Conservation (phyloP, 2,329 filamentous ascomycete genomes). For the Trichoderma hamatum region DNA sequence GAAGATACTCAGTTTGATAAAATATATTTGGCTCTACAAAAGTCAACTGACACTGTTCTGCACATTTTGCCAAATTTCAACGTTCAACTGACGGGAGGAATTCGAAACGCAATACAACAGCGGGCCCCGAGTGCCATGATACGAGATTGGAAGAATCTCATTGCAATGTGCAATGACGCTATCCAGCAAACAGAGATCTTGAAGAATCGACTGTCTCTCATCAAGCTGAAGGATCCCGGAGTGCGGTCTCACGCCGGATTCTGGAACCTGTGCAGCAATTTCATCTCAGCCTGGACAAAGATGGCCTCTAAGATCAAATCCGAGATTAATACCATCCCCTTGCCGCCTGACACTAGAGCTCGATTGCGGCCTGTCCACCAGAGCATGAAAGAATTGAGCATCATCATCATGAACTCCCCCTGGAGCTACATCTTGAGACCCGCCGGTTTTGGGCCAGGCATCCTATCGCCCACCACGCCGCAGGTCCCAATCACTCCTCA, state of each 20-base stretch:
- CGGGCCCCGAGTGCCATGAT: constrained; percentile 62
- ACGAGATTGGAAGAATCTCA: constrained; percentile 69
- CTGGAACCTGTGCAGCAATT: constrained; percentile 74
- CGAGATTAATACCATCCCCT: constrained; percentile 53
- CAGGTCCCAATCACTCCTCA: constrained; percentile 77
- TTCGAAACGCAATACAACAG: constrained; percentile 65
- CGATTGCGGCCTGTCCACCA: constrained; percentile 81
- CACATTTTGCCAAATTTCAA: constrained; percentile 71
- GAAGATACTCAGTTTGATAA: constrained; percentile 82
- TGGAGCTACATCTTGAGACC: constrained; percentile 53
- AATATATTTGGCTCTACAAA: constrained; percentile 76
- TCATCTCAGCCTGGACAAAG: constrained; percentile 70
- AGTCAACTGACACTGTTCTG: constrained; percentile 73
- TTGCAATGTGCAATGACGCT: constrained; percentile 70
- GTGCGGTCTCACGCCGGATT: constrained; percentile 65
- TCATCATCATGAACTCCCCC: constrained; percentile 66
- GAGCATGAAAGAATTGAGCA: constrained; percentile 77
- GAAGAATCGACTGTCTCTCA: constrained; percentile 70
- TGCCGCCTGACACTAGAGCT: constrained; percentile 69
- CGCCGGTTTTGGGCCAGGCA: constrained; percentile 19
- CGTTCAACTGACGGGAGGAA: constrained; percentile 64
- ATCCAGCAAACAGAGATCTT: constrained; percentile 75
- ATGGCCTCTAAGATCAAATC: constrained; percentile 64
- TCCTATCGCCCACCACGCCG: constrained; percentile 30
- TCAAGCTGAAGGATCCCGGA: constrained; percentile 83